These are phyloP conservation scores for Lantana camara DNA, from an alignment of 257 asterid genomes.

Conservation along the genomic window DNA sequence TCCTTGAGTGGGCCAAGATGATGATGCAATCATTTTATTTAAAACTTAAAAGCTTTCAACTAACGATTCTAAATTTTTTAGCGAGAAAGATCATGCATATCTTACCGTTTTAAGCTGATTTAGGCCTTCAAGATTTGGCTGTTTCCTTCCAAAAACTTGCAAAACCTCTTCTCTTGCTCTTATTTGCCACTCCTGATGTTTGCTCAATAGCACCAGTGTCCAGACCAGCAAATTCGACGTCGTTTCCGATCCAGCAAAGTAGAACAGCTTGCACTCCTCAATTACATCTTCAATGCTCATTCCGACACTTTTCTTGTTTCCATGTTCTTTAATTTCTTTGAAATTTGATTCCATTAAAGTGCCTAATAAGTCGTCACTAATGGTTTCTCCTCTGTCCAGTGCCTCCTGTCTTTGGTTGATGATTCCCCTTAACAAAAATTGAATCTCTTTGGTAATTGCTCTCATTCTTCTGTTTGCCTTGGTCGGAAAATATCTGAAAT, in stretches of 20 bases:
- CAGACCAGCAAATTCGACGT: slow-evolving; percentile 38
- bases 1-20: too few species aligned
- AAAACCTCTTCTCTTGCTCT: slow-evolving; percentile 42
- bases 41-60: too few species aligned
- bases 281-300: too few species aligned
- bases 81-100: too few species aligned
- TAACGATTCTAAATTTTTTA: too few species aligned
- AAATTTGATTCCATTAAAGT: slow-evolving; percentile 35
- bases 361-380: slow-evolving; percentile 34
- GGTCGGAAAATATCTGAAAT: slow-evolving; percentile 37
- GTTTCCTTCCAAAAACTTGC: slow-evolving; percentile 15
- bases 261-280: slow-evolving; percentile 47
- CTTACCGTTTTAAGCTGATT: slow-evolving; percentile 44
- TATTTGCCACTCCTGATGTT: slow-evolving; percentile 43
- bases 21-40: too few species aligned
- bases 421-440: slow-evolving; percentile 19
- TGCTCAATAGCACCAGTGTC: slow-evolving; percentile 40
- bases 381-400: slow-evolving; percentile 17
- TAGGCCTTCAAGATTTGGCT: slow-evolving; percentile 32
- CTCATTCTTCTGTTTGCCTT: slow-evolving; percentile 33
- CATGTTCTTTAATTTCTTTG: slow-evolving; percentile 29
- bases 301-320: slow-evolving; percentile 33
- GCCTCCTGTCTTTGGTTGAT: slow-evolving; percentile 31
- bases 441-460: slow-evolving; percentile 16
- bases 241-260: slow-evolving; percentile 43